Percentiles rank a stretch among this genome's conserved stretches.
phyloP scores from a whole-genome alignment of 164 flowering plant genomes.

The Protea cynaroides region DNA sequence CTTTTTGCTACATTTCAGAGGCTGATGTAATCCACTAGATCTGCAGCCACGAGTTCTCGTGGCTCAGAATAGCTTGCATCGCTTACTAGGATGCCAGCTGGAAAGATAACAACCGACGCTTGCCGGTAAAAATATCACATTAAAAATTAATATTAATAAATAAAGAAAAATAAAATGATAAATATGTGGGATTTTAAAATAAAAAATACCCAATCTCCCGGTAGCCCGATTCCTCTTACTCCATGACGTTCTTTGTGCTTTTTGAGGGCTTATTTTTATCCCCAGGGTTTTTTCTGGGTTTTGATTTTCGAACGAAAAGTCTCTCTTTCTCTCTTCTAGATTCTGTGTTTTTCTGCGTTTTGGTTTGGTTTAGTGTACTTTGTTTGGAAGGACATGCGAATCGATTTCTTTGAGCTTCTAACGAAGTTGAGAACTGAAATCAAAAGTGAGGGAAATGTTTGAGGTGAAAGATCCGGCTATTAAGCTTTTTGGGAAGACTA shows the following conservation, averaged over 20 bases:
- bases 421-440: neutral
- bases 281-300: no score
- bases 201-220: no score
- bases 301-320: no score
- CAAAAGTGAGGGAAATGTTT: conserved; percentile 16
- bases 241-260: conserved; percentile 29
- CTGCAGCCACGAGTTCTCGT: conserved; percentile 24
- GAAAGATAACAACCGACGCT: conserved; percentile 12
- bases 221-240: no score
- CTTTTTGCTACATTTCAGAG: no score
- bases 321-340: no score
- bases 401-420: neutral
- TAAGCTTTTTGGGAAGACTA: conserved; percentile 48
- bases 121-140: conserved; percentile 3
- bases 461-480: conserved; percentile 33
- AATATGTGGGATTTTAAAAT: neutral
- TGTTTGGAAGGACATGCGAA: neutral
- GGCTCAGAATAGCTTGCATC: conserved; percentile 8
- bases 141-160: no score
- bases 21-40: conserved; percentile 12
- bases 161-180: neutral
- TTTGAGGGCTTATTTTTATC: no score
- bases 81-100: conserved; percentile 27
- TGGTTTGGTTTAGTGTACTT: neutral
- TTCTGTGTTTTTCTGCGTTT: neutral